phyloP scores from a whole-genome alignment of 1,284 basidiomycete genomes.

The Microbotryum saponariae region DNA sequence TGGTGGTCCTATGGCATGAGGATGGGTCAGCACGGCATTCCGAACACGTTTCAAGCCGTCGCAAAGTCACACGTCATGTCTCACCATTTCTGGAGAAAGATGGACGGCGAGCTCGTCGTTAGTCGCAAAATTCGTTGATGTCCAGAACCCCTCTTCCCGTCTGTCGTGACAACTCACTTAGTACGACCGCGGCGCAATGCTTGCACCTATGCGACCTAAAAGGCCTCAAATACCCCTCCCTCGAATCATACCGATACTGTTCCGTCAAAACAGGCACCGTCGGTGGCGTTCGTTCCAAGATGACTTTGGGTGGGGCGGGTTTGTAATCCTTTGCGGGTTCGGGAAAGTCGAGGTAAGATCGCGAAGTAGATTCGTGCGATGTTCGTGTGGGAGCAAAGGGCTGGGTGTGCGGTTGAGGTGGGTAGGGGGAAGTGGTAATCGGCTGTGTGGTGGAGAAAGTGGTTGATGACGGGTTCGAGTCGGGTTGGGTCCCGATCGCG shows the following conservation, averaged over 20 bases:
- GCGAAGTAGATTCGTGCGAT: neutral
- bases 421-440: neutral
- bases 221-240: constrained; percentile 48
- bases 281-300: constrained; percentile 26
- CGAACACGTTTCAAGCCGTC: too few relatives aligned
- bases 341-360: constrained; percentile 24
- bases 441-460: constrained; percentile 1
- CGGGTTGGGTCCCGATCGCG: too few relatives aligned
- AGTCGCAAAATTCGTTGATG: too few relatives aligned
- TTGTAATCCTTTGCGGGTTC: constrained; percentile 24
- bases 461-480: too few relatives aligned
- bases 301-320: neutral
- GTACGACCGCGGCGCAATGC: constrained; percentile 32
- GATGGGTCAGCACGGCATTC: too few relatives aligned
- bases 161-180: constrained; percentile 14
- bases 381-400: neutral
- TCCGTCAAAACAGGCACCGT: constrained; percentile 49
- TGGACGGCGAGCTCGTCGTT: neutral
- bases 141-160: too few relatives aligned
- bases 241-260: constrained; percentile 54
- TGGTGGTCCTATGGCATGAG: constrained; percentile 1
- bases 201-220: constrained; percentile 67
- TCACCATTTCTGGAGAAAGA: neutral
- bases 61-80: too few relatives aligned
- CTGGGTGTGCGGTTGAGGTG: constrained; percentile 1